Evolutionary conservation across 129 eudicot species (phyloP).

Genomic region (Tagetes erecta): DNA sequence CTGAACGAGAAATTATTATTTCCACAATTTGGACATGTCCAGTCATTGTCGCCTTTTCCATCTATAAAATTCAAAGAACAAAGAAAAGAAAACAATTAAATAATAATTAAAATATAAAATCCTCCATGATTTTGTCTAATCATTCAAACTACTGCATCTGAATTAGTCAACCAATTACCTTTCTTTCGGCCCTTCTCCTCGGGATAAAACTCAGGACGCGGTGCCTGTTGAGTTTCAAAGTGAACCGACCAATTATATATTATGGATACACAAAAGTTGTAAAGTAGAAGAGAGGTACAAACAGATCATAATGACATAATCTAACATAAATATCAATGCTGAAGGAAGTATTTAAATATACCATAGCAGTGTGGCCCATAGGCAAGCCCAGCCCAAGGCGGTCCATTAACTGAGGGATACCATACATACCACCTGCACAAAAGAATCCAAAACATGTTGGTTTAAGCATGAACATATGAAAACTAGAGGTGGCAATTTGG

Average conservation of each 20-base stretch:
- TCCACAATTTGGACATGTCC: constrained; percentile 94
- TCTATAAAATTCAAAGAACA: constrained; percentile 29
- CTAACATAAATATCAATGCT: neutral
- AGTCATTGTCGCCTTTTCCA: constrained; percentile 85
- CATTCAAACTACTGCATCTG: neutral
- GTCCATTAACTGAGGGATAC: constrained; percentile 75
- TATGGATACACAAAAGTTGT: neutral
- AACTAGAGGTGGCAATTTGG: constrained; percentile 10
- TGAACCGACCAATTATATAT: neutral
- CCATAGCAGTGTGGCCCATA: constrained; percentile 65
- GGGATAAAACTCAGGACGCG: constrained; percentile 67
- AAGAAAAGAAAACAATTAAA: neutral
- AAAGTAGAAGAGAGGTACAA: neutral
- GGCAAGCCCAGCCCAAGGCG: constrained; percentile 75
- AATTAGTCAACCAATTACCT: constrained; percentile 32
- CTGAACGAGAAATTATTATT: constrained; percentile 88
- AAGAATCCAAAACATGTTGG: neutral
- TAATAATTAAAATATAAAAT: neutral
- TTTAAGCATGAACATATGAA: neutral
- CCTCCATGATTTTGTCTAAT: neutral
- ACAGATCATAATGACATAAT: neutral
- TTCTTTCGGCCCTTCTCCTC: constrained; percentile 63
- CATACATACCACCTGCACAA: constrained; percentile 70
- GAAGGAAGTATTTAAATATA: constrained; percentile 20
- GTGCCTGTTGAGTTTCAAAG: constrained; percentile 50